Base-by-base conservation (phyloP, 352 stramenopile species). In the Phytophthora cryptogea region DNA sequence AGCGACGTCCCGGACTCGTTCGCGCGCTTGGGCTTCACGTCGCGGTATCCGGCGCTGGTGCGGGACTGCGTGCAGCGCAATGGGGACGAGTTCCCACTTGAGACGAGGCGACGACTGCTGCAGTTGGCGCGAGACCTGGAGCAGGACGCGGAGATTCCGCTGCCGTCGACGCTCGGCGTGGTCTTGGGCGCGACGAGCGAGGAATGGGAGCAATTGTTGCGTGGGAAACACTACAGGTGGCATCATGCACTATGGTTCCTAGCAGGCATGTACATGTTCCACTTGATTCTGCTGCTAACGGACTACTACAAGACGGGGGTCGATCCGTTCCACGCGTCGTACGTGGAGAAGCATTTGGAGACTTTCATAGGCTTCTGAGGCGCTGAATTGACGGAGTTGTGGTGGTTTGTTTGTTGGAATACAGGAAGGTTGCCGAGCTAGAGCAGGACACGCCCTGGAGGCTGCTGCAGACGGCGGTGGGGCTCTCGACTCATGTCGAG, bases 231-330 rank as follows among this genome's bases (percentile, higher is more conserved):
- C 31, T 81, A 80, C 49, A 78, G 63, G 32, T 88, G 78, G 78
- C 76, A 83, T 31, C 68, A 81, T 33, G 55, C 65, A 13, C 71
- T 74, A 46, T 89, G 79, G 78, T 89, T 89, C 59, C 41, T 85
- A 8, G 70, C 72, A 5, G 74, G 86, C 50, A 74, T 75, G 44
- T 86, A 89, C 74, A 65, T 85, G 52, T 89, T 86, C 68, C 77
- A 84, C 60, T 53, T 80, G 41, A 52, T 89, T 16, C 57, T 86
- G 23, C 50, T 86, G 26, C 47, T 89, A 47, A 50, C 72, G 7
- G 76, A 63, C 51, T 86, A 75, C 56, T 84, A 76, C 50, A 65
- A 65, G 9, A 78, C 72, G 28, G 62, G 62, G 7, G 36, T 85
- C 8, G 79, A 89, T 23, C 79, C 76, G 32, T 89, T 85, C 64